Evolutionary conservation across 1,139 yeast genomes (phyloP), one percentile per base, ranked within the genome.

Genomic region (Kurtzmaniella quercitrusa): DNA sequence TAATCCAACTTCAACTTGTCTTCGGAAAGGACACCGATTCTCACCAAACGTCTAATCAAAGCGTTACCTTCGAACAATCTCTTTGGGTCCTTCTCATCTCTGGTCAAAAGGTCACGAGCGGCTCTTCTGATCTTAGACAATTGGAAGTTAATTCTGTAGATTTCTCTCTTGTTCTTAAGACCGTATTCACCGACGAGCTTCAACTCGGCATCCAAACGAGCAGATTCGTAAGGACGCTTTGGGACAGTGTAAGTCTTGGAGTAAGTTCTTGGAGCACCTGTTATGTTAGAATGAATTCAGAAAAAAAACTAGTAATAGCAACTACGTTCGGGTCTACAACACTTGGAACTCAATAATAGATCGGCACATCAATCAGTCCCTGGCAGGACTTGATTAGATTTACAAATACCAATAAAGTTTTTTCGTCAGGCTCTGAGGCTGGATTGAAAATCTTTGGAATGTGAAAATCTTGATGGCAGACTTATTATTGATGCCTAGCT

Each of bases 61-160:
- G 99, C 99, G 71, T 93, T 93, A 87, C 99, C 99, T 80, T 93
- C 98, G 82, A 93, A 93, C 69, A 93, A 86, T 83, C 99, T 91
- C 88, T 89, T 93, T 82, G 96, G 97, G 78, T 93, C 98, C 84
- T 93, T 93, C 82, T 93, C 98, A 66, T 93, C 98, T 82, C 97
- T 89, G 80, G 98, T 93, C 78, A 93, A 86, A 69, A 93, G 83
- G 71, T 94, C 98, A 86, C 99, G 96, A 71, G 99, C 99, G 74
- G 98, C 98, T 83, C 98, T 89, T 83, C 99, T 93, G 74, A 93
- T 93, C 86, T 93, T 93, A 59, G 99, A 93, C 71, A 93, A 88
- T 80, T 93, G 97, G 84, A 85, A 88, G 73, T 89, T 91, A 74
- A 91, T 88, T 84, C 97, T 87, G 95, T 91, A 89, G 76, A 93